These are phyloP conservation scores for Flammula alnicola DNA, from an alignment of 1,284 basidiomycete genomes.

Conservation along the genomic window DNA sequence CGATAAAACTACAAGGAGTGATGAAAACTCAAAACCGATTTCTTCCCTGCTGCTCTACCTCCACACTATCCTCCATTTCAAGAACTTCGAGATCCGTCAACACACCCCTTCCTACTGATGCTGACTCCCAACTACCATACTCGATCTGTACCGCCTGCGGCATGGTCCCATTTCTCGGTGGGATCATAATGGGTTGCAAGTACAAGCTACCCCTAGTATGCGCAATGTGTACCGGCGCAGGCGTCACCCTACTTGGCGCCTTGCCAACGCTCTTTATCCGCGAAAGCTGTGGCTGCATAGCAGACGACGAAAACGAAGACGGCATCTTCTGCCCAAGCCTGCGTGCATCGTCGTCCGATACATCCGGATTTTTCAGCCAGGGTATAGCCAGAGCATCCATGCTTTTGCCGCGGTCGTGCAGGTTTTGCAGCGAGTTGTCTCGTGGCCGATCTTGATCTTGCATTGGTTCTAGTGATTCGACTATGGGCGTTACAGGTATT, in stretches of 20 bases:
- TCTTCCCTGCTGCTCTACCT: no score
- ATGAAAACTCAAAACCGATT: not conserved
- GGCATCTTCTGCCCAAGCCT: conserved; percentile 15
- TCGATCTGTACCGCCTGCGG: conserved; percentile 29
- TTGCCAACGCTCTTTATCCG: conserved; percentile 49
- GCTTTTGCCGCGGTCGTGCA: conserved; percentile 26
- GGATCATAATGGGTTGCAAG: conserved; percentile 37
- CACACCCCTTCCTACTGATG: conserved; percentile 21
- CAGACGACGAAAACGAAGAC: not conserved
- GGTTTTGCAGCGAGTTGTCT: conserved; percentile 22
- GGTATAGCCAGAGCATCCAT: conserved; percentile 27
- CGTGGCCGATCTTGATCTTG: not conserved
- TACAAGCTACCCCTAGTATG: conserved; percentile 34
- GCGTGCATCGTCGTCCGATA: conserved; percentile 20
- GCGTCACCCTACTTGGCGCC: conserved; percentile 42
- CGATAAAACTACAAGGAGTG: not conserved
- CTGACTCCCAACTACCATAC: conserved; percentile 19
- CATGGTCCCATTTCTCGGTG: conserved; percentile 26
- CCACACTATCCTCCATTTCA: conserved; percentile 22
- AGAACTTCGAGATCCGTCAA: conserved; percentile 36
- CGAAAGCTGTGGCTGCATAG: conserved; percentile 19
- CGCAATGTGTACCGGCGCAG: conserved; percentile 30
- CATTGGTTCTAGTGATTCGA: not conserved
- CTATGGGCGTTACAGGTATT: conserved; percentile 3
- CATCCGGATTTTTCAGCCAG: conserved; percentile 24